Evolutionary conservation across 2,329 filamentous ascomycete genomes (phyloP), one percentile per base, ranked within the genome.

Genomic region (Neocatenulostroma microsporum): DNA sequence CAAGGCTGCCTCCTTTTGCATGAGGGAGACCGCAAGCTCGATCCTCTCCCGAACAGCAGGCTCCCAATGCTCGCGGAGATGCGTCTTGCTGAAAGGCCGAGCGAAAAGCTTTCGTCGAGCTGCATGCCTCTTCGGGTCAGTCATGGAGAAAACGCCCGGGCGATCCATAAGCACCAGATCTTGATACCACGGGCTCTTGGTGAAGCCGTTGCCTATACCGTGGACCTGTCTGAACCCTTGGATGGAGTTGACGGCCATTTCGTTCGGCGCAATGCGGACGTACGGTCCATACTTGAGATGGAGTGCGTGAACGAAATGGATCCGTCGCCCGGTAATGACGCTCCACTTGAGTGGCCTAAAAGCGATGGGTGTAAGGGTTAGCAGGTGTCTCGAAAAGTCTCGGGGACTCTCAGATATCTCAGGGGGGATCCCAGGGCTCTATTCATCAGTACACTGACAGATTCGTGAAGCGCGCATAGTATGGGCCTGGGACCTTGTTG

Each of bases 291-390:
- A 56, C 24, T 41, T 34, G 21, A 53, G 36, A 42, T 66, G 62
- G 1, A 66, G 50, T 4, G 44, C 37, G 38, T 66, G 54, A 23
- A 66, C 60, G 44, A 62, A 61, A 37, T 62, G 57, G 32, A 62
- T 57, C 2, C 62, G 55, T 9, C 58, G 55, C 7, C 62, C 62
- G 5, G 48, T 48, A 5, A 64, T 42, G 12, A 63, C 56, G 7
- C 58, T 56, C 7, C 53, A 45, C 38, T 64, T 64, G 18, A 66
- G 48, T 2, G 41, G 48, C 5, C n/a, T n/a, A n/a, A n/a, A n/a
- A n/a, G n/a, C n/a, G n/a, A n/a, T n/a, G n/a, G n/a, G n/a, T n/a
- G n/a, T n/a, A n/a, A n/a, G n/a, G n/a, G n/a, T n/a, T n/a, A n/a
- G n/a, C n/a, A n/a, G n/a, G n/a, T n/a, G n/a, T n/a, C n/a, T n/a